Percentiles rank a stretch among this genome's conserved stretches.
Conservation (phyloP, 2,329 filamentous ascomycete genomes). For the Dendryphion nanum region DNA sequence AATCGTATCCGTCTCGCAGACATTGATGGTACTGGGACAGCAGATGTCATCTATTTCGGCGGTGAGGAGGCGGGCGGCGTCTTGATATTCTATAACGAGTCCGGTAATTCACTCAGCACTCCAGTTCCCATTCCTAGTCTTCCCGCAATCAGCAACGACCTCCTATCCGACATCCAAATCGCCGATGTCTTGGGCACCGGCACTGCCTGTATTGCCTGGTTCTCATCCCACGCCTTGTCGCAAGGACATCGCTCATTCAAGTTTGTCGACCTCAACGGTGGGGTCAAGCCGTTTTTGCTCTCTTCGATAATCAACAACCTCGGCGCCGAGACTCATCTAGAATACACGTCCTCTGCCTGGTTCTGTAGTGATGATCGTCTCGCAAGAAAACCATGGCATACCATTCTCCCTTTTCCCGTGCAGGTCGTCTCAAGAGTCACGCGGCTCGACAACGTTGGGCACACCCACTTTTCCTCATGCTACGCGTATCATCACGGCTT, state of each 20-base stretch:
- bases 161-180: too few species aligned
- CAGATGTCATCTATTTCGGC: background rate
- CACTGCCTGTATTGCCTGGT: background rate
- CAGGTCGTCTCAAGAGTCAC: background rate
- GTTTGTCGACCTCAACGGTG: background rate
- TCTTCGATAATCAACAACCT: background rate
- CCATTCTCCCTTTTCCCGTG: background rate
- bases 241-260: too few species aligned
- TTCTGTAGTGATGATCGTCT: background rate
- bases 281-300: background rate
- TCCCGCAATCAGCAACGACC: too few species aligned
- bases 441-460: background rate
- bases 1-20: background rate
- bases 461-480: background rate
- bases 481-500: background rate
- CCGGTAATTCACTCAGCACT: background rate
- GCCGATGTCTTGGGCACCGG: background rate
- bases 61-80: too few species aligned
- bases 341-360: background rate
- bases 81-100: background rate
- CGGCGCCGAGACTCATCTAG: background rate
- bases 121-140: background rate
- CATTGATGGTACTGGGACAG: background rate
- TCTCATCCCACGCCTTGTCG: too few species aligned
- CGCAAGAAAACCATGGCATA: background rate